Conservation (phyloP, 495 filamentous ascomycete genomes). For the Aspergillus ostianus region DNA sequence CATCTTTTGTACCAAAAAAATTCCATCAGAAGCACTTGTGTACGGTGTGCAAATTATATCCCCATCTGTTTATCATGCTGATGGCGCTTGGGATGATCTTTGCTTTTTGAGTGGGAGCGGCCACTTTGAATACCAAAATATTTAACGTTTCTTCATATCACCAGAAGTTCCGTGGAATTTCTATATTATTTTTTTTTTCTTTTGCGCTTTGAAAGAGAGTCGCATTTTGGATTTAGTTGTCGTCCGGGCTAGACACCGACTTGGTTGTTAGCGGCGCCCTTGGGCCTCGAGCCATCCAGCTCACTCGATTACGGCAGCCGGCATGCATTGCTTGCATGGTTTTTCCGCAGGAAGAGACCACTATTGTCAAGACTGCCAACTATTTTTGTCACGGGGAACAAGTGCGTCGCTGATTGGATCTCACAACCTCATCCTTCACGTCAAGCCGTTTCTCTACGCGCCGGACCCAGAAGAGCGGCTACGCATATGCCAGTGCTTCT, state of each 20-base stretch:
- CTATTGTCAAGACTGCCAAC: background rate
- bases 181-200: too few species aligned
- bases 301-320: background rate
- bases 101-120: background rate
- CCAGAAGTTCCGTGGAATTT: too few species aligned
- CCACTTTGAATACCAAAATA: background rate
- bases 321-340: background rate
- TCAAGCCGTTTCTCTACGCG: constrained; percentile 4
- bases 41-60: constrained; percentile 6
- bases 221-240: too few species aligned
- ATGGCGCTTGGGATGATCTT: background rate
- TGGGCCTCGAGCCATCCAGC: background rate
- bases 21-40: constrained; percentile 15
- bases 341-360: background rate
- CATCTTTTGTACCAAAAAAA: constrained; percentile 23
- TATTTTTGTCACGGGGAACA: constrained; percentile 3
- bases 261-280: background rate
- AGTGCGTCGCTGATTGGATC: constrained; percentile 3
- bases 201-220: background rate
- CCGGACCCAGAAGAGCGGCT: constrained; percentile 6
- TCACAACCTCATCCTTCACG: background rate
- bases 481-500: background rate
- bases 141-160: background rate
- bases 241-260: background rate
- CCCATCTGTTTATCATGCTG: constrained; percentile 5